phyloP scores from a whole-genome alignment of 2,329 filamentous ascomycete genomes.

The Colletotrichum viniferum region DNA sequence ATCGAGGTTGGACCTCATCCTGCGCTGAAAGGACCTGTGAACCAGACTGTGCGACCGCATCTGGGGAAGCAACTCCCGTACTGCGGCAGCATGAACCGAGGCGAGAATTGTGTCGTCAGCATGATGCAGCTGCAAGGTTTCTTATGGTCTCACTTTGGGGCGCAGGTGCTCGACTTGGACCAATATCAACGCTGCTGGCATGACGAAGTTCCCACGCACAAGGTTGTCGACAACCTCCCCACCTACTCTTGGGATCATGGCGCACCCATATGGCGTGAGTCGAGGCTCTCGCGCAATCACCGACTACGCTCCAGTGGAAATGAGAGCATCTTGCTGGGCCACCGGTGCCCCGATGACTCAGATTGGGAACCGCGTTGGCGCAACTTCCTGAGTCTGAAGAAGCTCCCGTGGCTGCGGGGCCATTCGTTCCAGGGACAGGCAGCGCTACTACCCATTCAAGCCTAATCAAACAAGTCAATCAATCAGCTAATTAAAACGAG shows the following conservation, averaged over 20 bases:
- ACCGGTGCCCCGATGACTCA: neutral
- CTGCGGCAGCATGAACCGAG: neutral
- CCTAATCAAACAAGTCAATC: too few species aligned
- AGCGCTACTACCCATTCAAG: too few species aligned
- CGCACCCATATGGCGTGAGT: neutral
- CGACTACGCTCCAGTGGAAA: neutral
- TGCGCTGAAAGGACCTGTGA: neutral
- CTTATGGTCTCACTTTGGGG: neutral
- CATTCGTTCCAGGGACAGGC: slow-evolving; percentile 48
- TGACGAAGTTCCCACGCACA: neutral
- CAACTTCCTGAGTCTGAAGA: slow-evolving; percentile 26
- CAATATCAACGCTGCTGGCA: neutral
- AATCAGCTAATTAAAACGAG: too few species aligned
- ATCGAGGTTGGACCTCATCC: slow-evolving; percentile 5
- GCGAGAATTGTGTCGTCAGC: neutral
- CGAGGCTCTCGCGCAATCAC: slow-evolving; percentile 1
- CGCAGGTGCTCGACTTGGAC: neutral
- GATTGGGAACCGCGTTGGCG: slow-evolving; percentile 2
- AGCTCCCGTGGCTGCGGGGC: slow-evolving; percentile 49
- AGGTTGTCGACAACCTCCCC: slow-evolving; percentile 24
- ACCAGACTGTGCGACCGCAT: neutral
- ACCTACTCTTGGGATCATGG: slow-evolving; percentile 20
- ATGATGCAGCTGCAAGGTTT: neutral
- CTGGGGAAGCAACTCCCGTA: neutral
- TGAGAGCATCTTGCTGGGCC: slow-evolving; percentile 4